Base-by-base conservation (phyloP, 192 early-diverging fungal genomes). In the Backusella tarrabulga region DNA sequence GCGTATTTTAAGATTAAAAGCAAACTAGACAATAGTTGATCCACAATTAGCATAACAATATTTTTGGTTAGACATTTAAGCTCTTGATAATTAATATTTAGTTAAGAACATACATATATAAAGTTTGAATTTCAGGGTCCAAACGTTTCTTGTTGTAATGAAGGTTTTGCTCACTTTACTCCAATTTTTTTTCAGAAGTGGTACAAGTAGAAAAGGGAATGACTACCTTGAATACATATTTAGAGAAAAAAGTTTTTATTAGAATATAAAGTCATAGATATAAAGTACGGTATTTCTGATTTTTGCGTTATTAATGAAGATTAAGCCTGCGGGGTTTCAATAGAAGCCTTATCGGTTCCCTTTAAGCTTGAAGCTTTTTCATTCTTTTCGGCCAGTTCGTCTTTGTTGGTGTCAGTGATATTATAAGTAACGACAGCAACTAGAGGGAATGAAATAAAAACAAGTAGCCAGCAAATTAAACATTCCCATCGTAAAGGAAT, bases 381-480 rank as follows among this genome's bases (percentile, higher is more conserved):
- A 41, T 40, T 38, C 15, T 21, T 23, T 21, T 69, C 68, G 19
- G 12, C 6, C 12, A 21, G 3, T 38, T 21, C 21, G 0, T 38
- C 34, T 26, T 69, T 36, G 23, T 79, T 86, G 21, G 83, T 83
- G 60, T 87, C 88, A 67, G 84, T 81, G 46, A 91, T 80, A 42
- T 79, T 84, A n/a, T 72, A 73, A 4, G 86, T 79, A 35, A 89
- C 88, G 40, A 84, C 71, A 17, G 80, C n/a, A 80, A 90, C 89
- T 0, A 86, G 72, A 9, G 77, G 76, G 67, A 90, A 80, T 9
- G 87, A 88, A 17, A 88, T 76, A 1, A 71, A 83, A 4, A 90
- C 72, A 4, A 90, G 81, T n/a, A 85, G 68, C 89, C 89, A 90
- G 73, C 88, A 87, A 6, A 85, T 83, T 19, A 90, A 42, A 34